Conservation (phyloP, 2,329 filamentous ascomycete genomes). For the Decorospora gaudefroyi region DNA sequence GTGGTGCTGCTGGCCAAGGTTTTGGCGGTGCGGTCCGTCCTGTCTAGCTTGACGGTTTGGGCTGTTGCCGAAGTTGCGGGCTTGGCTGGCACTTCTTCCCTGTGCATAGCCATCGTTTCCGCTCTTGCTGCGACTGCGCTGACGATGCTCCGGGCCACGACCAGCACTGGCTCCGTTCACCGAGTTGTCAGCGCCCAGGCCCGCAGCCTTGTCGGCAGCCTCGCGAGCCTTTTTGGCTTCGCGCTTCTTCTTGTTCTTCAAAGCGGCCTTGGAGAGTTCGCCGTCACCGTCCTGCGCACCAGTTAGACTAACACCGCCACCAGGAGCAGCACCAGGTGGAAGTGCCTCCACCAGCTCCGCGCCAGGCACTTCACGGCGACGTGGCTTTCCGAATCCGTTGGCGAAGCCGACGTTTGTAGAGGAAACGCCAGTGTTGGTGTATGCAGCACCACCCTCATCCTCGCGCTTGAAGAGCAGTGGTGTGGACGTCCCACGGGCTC, state of each 20-base stretch:
- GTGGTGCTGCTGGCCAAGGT: constrained; percentile 33
- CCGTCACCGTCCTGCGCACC: constrained; percentile 70
- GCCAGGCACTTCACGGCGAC: constrained; percentile 81
- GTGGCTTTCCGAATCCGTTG: constrained; percentile 79
- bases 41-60: constrained; percentile 38
- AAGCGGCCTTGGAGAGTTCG: constrained; percentile 76
- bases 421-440: constrained; percentile 76
- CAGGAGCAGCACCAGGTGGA: constrained; percentile 70
- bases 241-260: constrained; percentile 99
- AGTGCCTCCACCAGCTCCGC: constrained; percentile 71
- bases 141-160: constrained; percentile 70
- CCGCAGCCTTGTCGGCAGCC: constrained; percentile 59
- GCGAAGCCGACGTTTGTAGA: constrained; percentile 59
- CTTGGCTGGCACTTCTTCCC: constrained; percentile 40
- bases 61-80: constrained; percentile 41
- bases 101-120: constrained; percentile 33
- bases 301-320: constrained; percentile 67
- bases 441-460: constrained; percentile 91
- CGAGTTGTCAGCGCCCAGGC: constrained; percentile 38
- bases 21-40: constrained; percentile 34
- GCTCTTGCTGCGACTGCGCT: constrained; percentile 56
- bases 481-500: constrained; percentile 84
- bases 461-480: constrained; percentile 96
- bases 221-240: constrained; percentile 91
- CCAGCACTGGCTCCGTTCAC: constrained; percentile 40